Evolutionary conservation across 306 rosid species (phyloP), one percentile per base, ranked within the genome.

Genomic region (Mimosa pudica): DNA sequence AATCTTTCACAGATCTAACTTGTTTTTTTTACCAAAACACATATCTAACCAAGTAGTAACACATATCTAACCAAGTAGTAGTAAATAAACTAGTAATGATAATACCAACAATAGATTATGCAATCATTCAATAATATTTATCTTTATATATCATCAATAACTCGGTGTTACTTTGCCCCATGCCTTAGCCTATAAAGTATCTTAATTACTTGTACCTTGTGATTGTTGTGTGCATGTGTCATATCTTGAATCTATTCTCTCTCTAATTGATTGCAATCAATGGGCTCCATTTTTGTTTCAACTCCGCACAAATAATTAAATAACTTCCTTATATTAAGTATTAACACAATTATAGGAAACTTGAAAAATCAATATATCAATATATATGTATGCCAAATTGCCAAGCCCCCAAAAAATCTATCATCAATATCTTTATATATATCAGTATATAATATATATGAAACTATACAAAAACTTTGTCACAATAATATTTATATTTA

Each of bases 131-230:
- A 16, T 55, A 52, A 16, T 55, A 61, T 61, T 61, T 41, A 61
- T 61, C 41, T 61, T 24, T 61, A 60, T 38, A 41, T 2, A 17
- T 65, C 46, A 17, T 65, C 46, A 57, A 58, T 20, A 16, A 52
- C 20, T 52, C 8, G 42, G 42, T 17, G 61, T 61, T 30, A 8
- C 72, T 17, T 42, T 8, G 32, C 5, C 51, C 33, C 51, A 67
- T 67, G 72, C 49, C 51, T 8, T 38, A 17, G 30, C 30, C 72
- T 41, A 42, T 17, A 67, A 67, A 67, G 72, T n/a, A 67, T 17
- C 32, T 41, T 35, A 66, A 66, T 66, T 16, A 38, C 46, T 17
- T 67, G 71, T 66, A 66, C 46, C 20, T 36, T 3, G 45, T 16
- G 11, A 66, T 8, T 13, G 49, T 66, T 60, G 65, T 60, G 12